Base-by-base conservation (phyloP, 495 filamentous ascomycete species). In the Massariosphaeria phaeospora region DNA sequence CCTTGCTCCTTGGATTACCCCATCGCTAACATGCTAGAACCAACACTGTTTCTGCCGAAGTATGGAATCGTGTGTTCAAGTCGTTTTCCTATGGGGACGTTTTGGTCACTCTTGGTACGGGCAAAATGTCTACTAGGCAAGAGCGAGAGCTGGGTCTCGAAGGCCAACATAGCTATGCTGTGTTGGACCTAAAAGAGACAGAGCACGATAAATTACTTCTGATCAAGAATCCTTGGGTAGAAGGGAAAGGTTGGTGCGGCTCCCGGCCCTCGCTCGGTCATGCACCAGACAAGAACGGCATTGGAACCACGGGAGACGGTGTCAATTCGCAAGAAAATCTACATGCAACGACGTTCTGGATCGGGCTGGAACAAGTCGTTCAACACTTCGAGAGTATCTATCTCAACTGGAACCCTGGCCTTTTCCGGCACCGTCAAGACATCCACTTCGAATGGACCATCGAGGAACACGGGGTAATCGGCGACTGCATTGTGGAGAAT, bases 141-240 rank as follows among this genome's bases (percentile, higher is more conserved):
- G 87, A 96, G 67, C 73, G 80, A 51, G 79, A 83, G 7, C 70
- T 93, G n/a, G 91, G 91, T 0, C 72, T 99, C 11, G 84, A 84
- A 5, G 84, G 83, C 17, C 84, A 95, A 68, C 93, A 99, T 67
- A 93, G 96, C 67, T 99, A 99, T 68, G 90, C 89, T 5, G 84
- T 97, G 20, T 33, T 96, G 20, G 82, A 94, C 55, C 73, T 97
- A 74, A 83, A 81, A 51, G 84, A 82, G 58, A 68, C 79, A 35
- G 73, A 79, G 17, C 75, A 80, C 15, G 77, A 79, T 50, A 77
- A 82, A 20, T 75, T 82, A 31, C 72, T 96, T 25, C 76, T 96
- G 0, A 76, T 99, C 57, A 97, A 99, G 65, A 97, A 99, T 65
- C 94, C 94, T 7, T 97, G 94, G 94, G 85, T 84, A 44, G 84